Percentiles rank a stretch among this genome's conserved stretches.
Evolutionary conservation across 768 basidiomycete species (phyloP).

Genomic region (Tylopilus balloui): DNA sequence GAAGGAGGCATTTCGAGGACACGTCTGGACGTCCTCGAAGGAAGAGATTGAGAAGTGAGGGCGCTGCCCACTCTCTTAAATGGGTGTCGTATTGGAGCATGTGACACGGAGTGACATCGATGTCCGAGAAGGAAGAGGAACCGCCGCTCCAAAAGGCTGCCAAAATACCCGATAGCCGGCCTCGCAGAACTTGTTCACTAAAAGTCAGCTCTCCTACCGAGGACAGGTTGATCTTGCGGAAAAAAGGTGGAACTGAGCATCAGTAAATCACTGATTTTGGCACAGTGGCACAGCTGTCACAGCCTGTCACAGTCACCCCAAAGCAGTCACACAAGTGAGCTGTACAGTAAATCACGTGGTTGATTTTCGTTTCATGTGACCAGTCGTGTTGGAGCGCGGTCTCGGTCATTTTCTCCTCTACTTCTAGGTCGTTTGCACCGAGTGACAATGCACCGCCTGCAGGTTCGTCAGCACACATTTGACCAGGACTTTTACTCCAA

Average conservation of each 20-base stretch:
- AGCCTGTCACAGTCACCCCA: no score
- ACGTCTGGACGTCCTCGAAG: constrained; percentile 1
- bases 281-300: no score
- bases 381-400: neutral
- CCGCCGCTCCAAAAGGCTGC: neutral
- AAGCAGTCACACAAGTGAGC: no score
- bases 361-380: constrained; percentile 29
- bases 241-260: no score
- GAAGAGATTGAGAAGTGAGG: constrained; percentile 5
- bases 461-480: constrained; percentile 5
- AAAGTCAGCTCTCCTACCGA: neutral
- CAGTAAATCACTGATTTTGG: no score
- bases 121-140: constrained; percentile 3
- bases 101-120: constrained; percentile 13
- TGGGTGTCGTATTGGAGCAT: constrained; percentile 7
- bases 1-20: constrained; percentile 52
- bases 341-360: no score
- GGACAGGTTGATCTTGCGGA: no score
- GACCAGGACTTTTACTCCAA: neutral
- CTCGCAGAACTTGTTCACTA: neutral
- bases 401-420: neutral
- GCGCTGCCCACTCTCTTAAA: constrained; percentile 6
- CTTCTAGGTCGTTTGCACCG: neutral
- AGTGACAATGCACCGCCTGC: constrained; percentile 15
- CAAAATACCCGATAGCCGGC: neutral